Evolutionary conservation across 257 asterid genomes (phyloP), one percentile per base, ranked within the genome.

Genomic region (Gentiana dahurica): DNA sequence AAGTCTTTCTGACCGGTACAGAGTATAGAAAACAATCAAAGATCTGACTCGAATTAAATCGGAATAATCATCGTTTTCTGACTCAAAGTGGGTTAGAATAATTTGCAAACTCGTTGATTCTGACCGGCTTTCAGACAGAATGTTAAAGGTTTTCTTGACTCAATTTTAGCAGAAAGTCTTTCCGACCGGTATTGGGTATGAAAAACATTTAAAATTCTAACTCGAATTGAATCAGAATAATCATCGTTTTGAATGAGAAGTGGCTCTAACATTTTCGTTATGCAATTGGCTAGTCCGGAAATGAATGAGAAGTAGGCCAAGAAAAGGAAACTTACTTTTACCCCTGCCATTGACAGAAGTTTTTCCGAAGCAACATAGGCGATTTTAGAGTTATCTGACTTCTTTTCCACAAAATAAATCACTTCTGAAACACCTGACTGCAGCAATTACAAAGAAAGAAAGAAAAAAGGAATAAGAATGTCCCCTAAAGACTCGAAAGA

Each of bases 381-480:
- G 35, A 73, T 70, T 37, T 89, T 85, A 12, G 81, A 65, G 65
- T 77, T 79, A 4, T 76, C 88, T 71, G 79, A 57, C 60, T 78
- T 69, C 80, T 86, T 89, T 72, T 89, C 95, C 66, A 89, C 89
- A 59, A 67, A 83, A 79, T 89, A 89, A 50, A 89, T 73, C 35
- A 89, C 95, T 74, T 89, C 97, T 5, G 94, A 71, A 65, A 89
- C 95, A 59, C 97, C 97, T 59, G 97, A 79, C 97, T 86, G 79
- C 72, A 84, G 79, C 72, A 84, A 56, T 59, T 55, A 15, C 44
- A 52, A 51, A 57, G 45, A 60, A 13, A 45, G 24, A 60, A 15
- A 15, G 24, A 15, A 13, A 24, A 24, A 24, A 24, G 24, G 24
- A 24, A 13, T 5, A 12, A n/a, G 54, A 51, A 51, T 33, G 43